Percentiles rank a stretch among this genome's conserved stretches.
Evolutionary conservation across 192 early-diverging fungal species (phyloP).

Genomic region (Backusella sp.): DNA sequence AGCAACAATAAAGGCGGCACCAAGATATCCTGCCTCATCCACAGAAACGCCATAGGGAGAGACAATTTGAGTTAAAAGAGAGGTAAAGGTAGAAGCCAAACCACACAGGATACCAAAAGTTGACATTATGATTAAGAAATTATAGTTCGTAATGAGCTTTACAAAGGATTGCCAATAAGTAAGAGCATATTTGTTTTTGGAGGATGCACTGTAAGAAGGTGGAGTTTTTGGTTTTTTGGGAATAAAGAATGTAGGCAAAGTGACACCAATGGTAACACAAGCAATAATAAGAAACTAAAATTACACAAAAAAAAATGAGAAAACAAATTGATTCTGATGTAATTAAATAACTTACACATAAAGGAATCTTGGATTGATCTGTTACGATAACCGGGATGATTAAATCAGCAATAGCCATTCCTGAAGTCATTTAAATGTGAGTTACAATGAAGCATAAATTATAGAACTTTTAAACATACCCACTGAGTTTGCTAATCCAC

Average conservation of each 20-base stretch:
- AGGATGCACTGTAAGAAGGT: conserved; percentile 46
- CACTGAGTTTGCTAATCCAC: conserved; percentile 34
- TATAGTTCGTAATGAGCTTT: conserved; percentile 38
- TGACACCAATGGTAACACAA: conserved; percentile 37
- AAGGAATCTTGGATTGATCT: conserved; percentile 26
- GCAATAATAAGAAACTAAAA: conserved; percentile 41
- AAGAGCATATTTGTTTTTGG: conserved; percentile 26
- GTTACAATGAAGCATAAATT: conserved; percentile 14
- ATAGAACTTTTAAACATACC: neutral
- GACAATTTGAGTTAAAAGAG: conserved; percentile 46
- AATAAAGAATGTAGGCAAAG: conserved; percentile 46
- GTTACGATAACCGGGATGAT: conserved; percentile 46
- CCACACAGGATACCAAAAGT: conserved; percentile 52
- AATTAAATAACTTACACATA: conserved; percentile 32
- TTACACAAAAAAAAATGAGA: neutral
- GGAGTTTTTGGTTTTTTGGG: conserved; percentile 45
- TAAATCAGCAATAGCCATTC: conserved; percentile 50
- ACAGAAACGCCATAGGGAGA: conserved; percentile 42
- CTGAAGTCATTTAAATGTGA: conserved; percentile 39
- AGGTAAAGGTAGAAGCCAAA: conserved; percentile 47
- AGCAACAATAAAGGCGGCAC: conserved; percentile 53
- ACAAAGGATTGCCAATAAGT: conserved; percentile 39
- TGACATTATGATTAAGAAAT: conserved; percentile 48
- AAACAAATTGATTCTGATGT: neutral
- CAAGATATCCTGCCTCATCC: conserved; percentile 54